Conservation (phyloP, 495 filamentous ascomycete species). For the Talaromyces ruber region DNA sequence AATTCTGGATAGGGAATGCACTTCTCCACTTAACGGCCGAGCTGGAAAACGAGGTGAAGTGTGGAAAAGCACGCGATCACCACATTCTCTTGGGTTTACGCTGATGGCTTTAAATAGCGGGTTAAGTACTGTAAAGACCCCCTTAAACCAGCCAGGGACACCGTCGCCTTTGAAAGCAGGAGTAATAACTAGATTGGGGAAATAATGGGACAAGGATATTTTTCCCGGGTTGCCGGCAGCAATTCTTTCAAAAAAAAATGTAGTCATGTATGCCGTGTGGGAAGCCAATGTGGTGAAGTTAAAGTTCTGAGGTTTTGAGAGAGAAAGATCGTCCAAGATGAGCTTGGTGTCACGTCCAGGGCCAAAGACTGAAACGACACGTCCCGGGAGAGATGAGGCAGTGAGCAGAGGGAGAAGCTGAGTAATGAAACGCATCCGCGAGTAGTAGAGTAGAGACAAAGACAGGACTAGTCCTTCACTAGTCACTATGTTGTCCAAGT, state of each 20-base stretch:
- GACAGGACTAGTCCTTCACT: constrained; percentile 14
- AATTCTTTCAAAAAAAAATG: constrained; percentile 11
- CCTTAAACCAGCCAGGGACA: not conserved
- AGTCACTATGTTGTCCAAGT: constrained; percentile 4
- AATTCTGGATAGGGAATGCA: not conserved
- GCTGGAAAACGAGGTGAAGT: not conserved
- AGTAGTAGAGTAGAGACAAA: constrained; percentile 19
- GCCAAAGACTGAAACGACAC: constrained; percentile 13
- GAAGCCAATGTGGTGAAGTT: not conserved
- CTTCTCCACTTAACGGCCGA: not conserved
- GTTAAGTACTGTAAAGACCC: not conserved
- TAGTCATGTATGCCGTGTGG: constrained; percentile 12
- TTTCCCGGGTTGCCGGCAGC: constrained; percentile 7
- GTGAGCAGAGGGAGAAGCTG: constrained; percentile 18
- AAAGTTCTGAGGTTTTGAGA: constrained; percentile 8
- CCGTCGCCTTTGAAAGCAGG: not conserved
- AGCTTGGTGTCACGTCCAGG: constrained; percentile 6
- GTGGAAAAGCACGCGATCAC: constrained; percentile 1
- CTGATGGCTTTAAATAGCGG: not conserved
- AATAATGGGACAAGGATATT: constrained; percentile 8
- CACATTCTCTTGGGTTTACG: not conserved
- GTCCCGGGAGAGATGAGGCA: constrained; percentile 5
- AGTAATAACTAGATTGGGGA: constrained; percentile 10
- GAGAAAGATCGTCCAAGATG: constrained; percentile 8
- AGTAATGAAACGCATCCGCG: constrained; percentile 17